These are phyloP conservation scores for Talaromyces sp. DNA, from an alignment of 2,329 filamentous ascomycete species.

Conservation along the genomic window DNA sequence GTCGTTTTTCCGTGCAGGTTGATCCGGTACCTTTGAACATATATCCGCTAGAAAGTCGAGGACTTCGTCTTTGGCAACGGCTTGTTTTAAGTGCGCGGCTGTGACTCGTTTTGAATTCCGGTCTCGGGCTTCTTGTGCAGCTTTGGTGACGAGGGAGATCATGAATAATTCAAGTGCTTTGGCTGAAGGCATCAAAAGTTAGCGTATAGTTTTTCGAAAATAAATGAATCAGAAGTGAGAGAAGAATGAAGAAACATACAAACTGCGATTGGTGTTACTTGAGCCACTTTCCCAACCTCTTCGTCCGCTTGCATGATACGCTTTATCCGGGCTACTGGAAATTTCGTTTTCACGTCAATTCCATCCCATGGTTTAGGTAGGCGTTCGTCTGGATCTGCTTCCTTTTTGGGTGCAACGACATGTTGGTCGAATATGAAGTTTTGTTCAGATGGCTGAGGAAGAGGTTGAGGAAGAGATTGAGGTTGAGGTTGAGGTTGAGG, in stretches of 20 bases:
- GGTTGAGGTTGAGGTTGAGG: conserved; percentile 16
- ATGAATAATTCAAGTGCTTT: conserved; percentile 98
- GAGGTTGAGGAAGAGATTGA: conserved; percentile 19
- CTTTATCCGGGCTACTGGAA: conserved; percentile 95
- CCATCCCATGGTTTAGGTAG: conserved; percentile 41
- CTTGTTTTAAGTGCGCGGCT: conserved; percentile 84
- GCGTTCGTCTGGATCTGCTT: background rate
- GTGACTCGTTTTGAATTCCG: conserved; percentile 86
- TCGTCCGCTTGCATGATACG: conserved; percentile 99
- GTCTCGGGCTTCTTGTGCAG: conserved; percentile 74
- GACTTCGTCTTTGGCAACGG: conserved; percentile 80
- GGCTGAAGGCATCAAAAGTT: conserved; percentile 42
- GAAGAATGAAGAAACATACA: conserved; percentile 45
- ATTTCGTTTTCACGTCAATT: conserved; percentile 85
- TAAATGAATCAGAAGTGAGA: too few species aligned
- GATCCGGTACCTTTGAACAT: conserved; percentile 73
- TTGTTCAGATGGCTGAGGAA: background rate
- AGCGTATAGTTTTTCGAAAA: background rate
- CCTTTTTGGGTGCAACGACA: conserved; percentile 13
- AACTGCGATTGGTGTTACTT: conserved; percentile 93
- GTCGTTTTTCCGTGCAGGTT: conserved; percentile 45
- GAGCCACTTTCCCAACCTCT: conserved; percentile 95
- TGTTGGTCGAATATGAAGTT: conserved; percentile 14
- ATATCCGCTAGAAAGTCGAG: conserved; percentile 94
- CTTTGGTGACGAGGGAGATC: conserved; percentile 86